Evolutionary conservation across 2,329 filamentous ascomycete genomes (phyloP), one percentile per base, ranked within the genome.

Genomic region (Fusarium temperatum): DNA sequence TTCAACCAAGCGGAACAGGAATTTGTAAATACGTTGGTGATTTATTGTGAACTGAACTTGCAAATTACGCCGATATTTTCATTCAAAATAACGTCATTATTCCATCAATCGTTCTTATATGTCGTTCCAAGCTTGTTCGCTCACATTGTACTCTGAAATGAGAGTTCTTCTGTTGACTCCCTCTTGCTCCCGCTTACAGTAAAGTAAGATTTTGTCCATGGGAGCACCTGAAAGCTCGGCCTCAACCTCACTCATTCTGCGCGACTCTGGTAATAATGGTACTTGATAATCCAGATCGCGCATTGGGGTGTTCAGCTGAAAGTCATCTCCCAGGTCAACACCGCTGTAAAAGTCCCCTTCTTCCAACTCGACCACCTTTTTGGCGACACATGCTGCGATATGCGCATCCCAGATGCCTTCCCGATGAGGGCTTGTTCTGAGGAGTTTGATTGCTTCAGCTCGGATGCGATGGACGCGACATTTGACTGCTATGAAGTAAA

Each of bases 401-500:
- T 60, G 75, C 3, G 80, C 65, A 72, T 85, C 82, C 84, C 85
- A 87, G 8, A 86, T 80, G 0, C 83, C 83, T 72, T 86, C 84
- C 26, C 81, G 78, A 47, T 84, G 81, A 5, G 75, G 70, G 3
- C 72, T 63, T 3, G 68, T 67, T 24, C 75, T 74, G 0, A 86
- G 72, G 1, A 85, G 65, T 6, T 66, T 72, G 3, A 84, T 71
- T 0, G 84, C 84, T 41, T 84, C 82, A 0, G 80, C 66, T 41
- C 87, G 81, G 14, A 87, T 75, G 8, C 77, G 75, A 45, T 81
- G 82, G 5, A 82, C 76, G 1, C 87, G 84, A 47, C 87, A 89
- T 67, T 88, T 87, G 8, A 85, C 62, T 1, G 84, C 86, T 5
- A 82, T 75, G 66, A 82, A 87, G 66, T 86, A 87, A 6, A 87